Percentiles rank a stretch among this genome's conserved stretches.
Conservation (phyloP, 441 rosid species). For the Flueggea neowawraea region DNA sequence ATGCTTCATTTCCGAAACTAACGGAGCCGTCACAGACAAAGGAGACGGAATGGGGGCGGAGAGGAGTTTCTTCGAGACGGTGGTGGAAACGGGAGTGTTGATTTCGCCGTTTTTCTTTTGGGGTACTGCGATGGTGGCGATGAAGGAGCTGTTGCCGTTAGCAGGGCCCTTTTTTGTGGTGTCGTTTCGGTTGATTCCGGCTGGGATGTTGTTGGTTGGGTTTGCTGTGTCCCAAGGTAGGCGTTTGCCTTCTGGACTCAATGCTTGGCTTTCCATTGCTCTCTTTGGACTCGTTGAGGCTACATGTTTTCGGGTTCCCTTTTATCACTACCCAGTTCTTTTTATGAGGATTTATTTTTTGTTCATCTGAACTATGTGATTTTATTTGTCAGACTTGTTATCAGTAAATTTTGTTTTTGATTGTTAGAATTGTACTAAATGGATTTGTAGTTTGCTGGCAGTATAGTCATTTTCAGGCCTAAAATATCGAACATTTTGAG, state of each 20-base stretch:
- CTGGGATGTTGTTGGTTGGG: conserved; percentile 61
- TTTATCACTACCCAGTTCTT: background rate
- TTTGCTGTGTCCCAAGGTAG: conserved; percentile 66
- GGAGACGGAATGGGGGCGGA: background rate
- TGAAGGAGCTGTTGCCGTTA: conserved; percentile 93
- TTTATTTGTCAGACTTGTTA: too few species aligned
- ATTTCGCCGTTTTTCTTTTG: conserved; percentile 92
- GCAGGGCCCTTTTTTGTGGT: conserved; percentile 82
- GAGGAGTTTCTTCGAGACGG: conserved; percentile 1
- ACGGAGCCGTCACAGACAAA: background rate
- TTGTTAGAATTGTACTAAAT: too few species aligned
- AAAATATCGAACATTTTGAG: too few species aligned
- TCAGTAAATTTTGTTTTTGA: too few species aligned
- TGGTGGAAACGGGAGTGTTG: conserved; percentile 36
- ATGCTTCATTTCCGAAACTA: conserved; percentile 24
- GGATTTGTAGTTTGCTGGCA: too few species aligned
- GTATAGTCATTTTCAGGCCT: too few species aligned
- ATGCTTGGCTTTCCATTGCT: conserved; percentile 78
- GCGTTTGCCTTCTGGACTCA: conserved; percentile 55
- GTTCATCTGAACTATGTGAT: background rate
- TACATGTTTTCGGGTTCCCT: conserved; percentile 69
- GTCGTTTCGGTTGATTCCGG: conserved; percentile 76
- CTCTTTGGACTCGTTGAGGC: conserved; percentile 83
- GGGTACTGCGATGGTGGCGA: conserved; percentile 98
- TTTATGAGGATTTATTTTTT: background rate